Evolutionary conservation across 202 grass and related monocot species (phyloP), one percentile per base, ranked within the genome.

Genomic region (Digitaria exilis): DNA sequence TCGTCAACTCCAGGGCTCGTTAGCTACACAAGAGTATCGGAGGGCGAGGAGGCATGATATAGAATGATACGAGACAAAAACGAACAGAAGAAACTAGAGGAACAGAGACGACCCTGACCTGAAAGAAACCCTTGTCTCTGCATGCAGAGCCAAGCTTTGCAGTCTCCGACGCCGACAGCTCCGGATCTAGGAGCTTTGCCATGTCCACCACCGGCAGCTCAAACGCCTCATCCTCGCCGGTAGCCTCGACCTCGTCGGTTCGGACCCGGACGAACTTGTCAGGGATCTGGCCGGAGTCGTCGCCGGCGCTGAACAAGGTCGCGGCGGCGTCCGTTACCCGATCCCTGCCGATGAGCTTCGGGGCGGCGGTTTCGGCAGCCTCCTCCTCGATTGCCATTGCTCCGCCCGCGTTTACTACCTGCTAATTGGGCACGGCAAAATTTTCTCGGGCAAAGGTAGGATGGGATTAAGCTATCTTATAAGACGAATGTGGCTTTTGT

Each of bases 101-200:
- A 5, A 39, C 37, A 39, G 37, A 39, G 7, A 6, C 35, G 35
- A 37, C n/a, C 35, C 35, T 37, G 35, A n/a, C n/a, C 4, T 58
- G 69, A 31, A 71, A 71, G 69, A 71, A 71, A 0, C 69, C 69
- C 43, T 44, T 49, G 1, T 50, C 69, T 49, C 69, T 31, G 49
- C 87, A 89, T 4, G 83, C 67, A 1, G 82, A 82, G n/a, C 84
- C 62, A 4, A 86, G 87, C 77, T 57, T 82, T 3, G 70, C 82
- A 2, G 29, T 32, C 57, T 60, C 57, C 57, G 5, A 28, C 7
- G 41, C n/a, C 1, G 82, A 56, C 46, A 39, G 44, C 50, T 63
- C 59, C 7, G 76, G 76, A 39, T 86, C 52, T 2, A 54, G n/a
- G 19, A 89, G 80, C 19, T 35, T 82, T 0, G 71, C 77, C 66